Conservation (phyloP, 768 basidiomycete species). For the Asterophora parasitica region DNA sequence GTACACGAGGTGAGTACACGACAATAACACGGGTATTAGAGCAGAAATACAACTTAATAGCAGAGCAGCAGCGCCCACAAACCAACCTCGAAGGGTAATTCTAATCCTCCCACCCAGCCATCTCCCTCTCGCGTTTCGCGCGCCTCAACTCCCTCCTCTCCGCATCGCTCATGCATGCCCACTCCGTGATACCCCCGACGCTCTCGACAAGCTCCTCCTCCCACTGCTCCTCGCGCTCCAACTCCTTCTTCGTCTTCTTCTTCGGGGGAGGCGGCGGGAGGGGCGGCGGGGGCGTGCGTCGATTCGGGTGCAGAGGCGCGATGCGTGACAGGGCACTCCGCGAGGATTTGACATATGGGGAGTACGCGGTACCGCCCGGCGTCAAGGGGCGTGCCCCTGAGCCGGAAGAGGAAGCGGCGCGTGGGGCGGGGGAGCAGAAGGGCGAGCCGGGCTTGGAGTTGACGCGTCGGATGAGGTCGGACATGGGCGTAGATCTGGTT, state of each 20-base stretch:
- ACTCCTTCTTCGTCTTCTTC: constrained; percentile 78
- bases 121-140: constrained; percentile 59
- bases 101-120: constrained; percentile 54
- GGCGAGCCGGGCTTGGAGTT: constrained; percentile 65
- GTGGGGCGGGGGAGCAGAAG: constrained; percentile 32
- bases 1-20: constrained; percentile 6
- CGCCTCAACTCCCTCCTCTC: constrained; percentile 52
- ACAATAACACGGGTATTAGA: background rate
- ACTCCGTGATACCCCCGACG: constrained; percentile 61
- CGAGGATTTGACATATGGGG: constrained; percentile 63
- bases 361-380: constrained; percentile 39
- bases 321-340: constrained; percentile 59
- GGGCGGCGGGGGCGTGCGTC: constrained; percentile 70
- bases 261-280: constrained; percentile 64
- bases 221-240: constrained; percentile 73
- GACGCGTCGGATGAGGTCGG: constrained; percentile 70
- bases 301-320: constrained; percentile 71
- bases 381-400: constrained; percentile 12
- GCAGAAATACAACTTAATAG: background rate
- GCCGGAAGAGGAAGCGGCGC: constrained; percentile 12
- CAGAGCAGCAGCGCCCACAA: background rate
- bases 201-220: constrained; percentile 75
- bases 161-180: constrained; percentile 43
- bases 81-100: no score
- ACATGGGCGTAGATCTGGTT: constrained; percentile 57